Evolutionary conservation across 345 rosid species (phyloP).

Genomic region (Rhodomyrtus tomentosa): DNA sequence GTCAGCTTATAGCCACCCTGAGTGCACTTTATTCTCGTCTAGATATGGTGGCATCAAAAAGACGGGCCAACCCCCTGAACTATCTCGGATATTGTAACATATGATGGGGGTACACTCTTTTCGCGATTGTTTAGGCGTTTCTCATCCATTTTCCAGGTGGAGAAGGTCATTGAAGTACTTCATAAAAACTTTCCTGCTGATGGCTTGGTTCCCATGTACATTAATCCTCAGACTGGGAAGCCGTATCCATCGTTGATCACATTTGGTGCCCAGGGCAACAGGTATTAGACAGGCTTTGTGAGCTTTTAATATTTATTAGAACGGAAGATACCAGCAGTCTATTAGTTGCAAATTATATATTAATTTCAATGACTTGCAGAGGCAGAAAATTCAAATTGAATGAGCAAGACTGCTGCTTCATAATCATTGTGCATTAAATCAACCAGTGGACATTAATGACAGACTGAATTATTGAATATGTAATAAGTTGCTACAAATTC

Average conservation of each 20-base stretch:
- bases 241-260: slow-evolving; percentile 59
- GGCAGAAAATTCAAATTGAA: not conserved
- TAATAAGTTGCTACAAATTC: not conserved
- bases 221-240: slow-evolving; percentile 49
- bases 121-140: not conserved
- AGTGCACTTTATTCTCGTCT: not conserved
- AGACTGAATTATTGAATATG: not conserved
- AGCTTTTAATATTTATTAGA: not conserved
- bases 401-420: not conserved
- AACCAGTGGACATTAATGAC: not conserved
- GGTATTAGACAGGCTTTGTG: slow-evolving; percentile 23
- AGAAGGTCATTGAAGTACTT: slow-evolving; percentile 51
- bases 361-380: not conserved
- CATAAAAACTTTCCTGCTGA: slow-evolving; percentile 70
- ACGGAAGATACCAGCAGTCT: not conserved
- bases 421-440: not conserved
- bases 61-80: not conserved
- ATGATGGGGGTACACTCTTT: not conserved
- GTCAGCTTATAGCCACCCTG: not conserved
- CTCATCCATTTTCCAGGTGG: slow-evolving; percentile 39
- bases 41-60: not conserved
- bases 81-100: not conserved
- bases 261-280: slow-evolving; percentile 97
- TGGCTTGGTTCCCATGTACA: slow-evolving; percentile 84
- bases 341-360: not conserved